Evolutionary conservation across 345 rosid genomes (phyloP).

Genomic region (Angophora floribunda): DNA sequence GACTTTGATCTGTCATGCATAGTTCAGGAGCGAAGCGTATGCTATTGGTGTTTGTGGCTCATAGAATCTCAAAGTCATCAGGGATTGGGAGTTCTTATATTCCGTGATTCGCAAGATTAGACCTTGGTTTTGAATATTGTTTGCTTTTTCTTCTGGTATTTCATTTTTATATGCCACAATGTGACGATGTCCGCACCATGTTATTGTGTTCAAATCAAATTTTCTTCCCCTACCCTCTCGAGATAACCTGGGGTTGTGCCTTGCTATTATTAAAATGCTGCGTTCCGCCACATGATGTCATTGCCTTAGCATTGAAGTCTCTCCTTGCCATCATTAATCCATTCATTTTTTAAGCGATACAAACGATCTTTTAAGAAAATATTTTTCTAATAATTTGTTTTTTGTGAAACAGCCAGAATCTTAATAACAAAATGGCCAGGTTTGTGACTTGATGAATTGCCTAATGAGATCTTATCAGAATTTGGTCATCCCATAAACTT

Average conservation of each 20-base stretch:
- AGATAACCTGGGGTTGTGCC: background rate
- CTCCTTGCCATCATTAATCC: background rate
- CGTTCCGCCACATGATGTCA: background rate
- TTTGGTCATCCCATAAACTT: background rate
- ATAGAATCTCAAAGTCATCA: background rate
- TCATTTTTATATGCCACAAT: background rate
- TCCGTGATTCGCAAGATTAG: background rate
- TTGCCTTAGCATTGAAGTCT: background rate
- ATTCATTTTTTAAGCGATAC: too few species aligned
- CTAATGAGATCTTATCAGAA: background rate
- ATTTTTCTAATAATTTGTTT: too few species aligned
- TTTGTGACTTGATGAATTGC: background rate
- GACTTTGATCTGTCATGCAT: background rate
- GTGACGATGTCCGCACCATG: background rate
- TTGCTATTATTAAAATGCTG: background rate
- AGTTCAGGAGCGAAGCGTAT: background rate
- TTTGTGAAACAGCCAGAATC: rapidly evolving
- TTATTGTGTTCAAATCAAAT: background rate
- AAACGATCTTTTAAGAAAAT: background rate
- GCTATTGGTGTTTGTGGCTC: background rate
- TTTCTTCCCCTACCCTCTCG: background rate
- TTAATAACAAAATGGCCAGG: too few species aligned
- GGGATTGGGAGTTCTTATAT: background rate
- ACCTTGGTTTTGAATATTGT: background rate
- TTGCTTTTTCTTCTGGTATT: background rate